phyloP scores from a whole-genome alignment of 495 filamentous ascomycete species.

The Cryomyces minteri region DNA sequence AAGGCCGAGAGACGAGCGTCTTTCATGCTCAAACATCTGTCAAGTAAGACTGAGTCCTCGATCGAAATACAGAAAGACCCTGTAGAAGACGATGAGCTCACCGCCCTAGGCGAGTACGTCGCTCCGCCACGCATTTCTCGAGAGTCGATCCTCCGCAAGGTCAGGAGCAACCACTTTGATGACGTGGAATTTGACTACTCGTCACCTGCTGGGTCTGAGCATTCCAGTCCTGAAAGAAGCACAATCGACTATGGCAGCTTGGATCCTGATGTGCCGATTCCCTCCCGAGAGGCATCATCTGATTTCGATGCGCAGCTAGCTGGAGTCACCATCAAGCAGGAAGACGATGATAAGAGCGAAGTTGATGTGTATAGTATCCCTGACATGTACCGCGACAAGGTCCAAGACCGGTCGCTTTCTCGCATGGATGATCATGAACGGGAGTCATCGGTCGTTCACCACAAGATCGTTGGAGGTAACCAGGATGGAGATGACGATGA shows the following conservation, averaged over 20 bases:
- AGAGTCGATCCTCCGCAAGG: slow-evolving; percentile 82
- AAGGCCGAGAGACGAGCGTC: background rate
- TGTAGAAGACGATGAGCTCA: slow-evolving; percentile 1
- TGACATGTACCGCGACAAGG: slow-evolving; percentile 31
- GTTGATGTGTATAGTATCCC: slow-evolving; percentile 54
- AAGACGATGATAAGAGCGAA: slow-evolving; percentile 39
- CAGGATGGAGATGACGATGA: slow-evolving; percentile 17
- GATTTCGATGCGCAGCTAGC: slow-evolving; percentile 33
- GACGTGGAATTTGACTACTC: slow-evolving; percentile 45
- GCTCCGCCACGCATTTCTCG: slow-evolving; percentile 63
- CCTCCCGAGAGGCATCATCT: slow-evolving; percentile 40
- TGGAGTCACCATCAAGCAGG: slow-evolving; percentile 50
- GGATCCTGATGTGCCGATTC: slow-evolving; percentile 76
- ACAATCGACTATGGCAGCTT: slow-evolving; percentile 16
- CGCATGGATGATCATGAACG: slow-evolving; percentile 17
- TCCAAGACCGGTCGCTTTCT: slow-evolving; percentile 10
- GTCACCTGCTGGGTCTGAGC: slow-evolving; percentile 3
- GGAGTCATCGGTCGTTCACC: slow-evolving; percentile 20
- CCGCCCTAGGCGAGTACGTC: slow-evolving; percentile 11
- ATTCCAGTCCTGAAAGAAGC: slow-evolving; percentile 7
- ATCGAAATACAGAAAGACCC: background rate
- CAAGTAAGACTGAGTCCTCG: background rate
- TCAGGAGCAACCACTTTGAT: slow-evolving; percentile 44
- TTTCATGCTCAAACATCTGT: no score
- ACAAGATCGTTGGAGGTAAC: slow-evolving; percentile 7